phyloP scores from a whole-genome alignment of 129 eudicot species.

The Kitagawia praeruptora region DNA sequence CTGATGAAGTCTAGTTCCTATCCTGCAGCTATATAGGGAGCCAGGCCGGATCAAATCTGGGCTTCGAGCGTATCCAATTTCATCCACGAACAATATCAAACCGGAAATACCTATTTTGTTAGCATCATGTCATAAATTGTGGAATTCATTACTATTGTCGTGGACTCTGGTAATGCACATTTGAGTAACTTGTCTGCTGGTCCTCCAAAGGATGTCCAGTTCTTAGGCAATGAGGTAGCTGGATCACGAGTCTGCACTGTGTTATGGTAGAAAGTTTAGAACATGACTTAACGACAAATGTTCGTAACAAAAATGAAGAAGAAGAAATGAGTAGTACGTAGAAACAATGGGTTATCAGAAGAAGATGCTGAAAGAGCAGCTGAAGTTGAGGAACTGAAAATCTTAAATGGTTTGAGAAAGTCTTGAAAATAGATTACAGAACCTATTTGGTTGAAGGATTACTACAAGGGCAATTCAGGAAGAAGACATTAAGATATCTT shows the following conservation, averaged over 20 bases:
- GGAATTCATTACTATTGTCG: constrained; percentile 25
- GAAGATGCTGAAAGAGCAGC: too few species aligned
- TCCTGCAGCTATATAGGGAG: constrained; percentile 45
- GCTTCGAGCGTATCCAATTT: constrained; percentile 11
- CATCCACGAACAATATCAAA: neutral
- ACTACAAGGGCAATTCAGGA: too few species aligned
- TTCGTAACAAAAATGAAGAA: too few species aligned
- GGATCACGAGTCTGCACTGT: constrained; percentile 9
- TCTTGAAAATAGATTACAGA: too few species aligned
- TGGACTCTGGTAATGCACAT: constrained; percentile 23
- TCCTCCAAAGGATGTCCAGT: constrained; percentile 25
- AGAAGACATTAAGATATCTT: too few species aligned
- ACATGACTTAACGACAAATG: too few species aligned
- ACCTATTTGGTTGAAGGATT: too few species aligned
- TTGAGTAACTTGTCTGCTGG: constrained; percentile 28
- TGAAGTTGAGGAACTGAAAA: too few species aligned
- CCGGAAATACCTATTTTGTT: neutral
- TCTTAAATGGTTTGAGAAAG: too few species aligned
- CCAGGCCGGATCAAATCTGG: constrained; percentile 38
- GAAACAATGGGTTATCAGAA: too few species aligned
- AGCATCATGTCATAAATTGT: neutral
- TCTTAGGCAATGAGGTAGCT: constrained; percentile 14
- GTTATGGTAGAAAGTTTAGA: too few species aligned
- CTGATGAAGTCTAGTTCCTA: constrained; percentile 6
- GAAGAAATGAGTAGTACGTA: too few species aligned